Percentiles rank a stretch among this genome's conserved stretches.
phyloP scores from a whole-genome alignment of 306 rosid genomes.

The Pueraria montana region DNA sequence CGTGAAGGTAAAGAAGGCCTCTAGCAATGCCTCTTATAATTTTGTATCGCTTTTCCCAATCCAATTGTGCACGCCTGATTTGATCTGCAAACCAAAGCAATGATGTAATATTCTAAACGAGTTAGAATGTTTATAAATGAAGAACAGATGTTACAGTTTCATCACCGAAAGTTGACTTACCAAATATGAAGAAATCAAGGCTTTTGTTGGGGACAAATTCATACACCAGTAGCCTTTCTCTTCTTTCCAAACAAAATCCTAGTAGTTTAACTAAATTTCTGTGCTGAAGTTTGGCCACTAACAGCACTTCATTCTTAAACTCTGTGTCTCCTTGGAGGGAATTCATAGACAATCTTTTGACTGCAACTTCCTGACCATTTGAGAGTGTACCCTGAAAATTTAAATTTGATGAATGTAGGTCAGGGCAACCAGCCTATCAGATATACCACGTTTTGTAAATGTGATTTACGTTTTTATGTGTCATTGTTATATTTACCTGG shows the following conservation, averaged over 20 bases:
- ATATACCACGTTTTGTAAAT: background rate
- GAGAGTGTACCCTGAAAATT: conserved; percentile 50
- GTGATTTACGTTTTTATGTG: background rate
- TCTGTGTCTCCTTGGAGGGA: conserved; percentile 59
- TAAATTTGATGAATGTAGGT: background rate
- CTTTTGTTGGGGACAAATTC: conserved; percentile 61
- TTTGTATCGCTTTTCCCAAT: too few species aligned
- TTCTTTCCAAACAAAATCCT: conserved; percentile 22
- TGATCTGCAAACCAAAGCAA: background rate
- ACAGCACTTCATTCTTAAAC: conserved; percentile 61
- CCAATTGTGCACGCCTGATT: too few species aligned
- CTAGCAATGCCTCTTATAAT: too few species aligned
- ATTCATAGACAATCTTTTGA: conserved; percentile 55
- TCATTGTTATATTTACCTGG: conserved; percentile 47
- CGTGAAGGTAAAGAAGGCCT: too few species aligned
- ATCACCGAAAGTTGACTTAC: conserved; percentile 36
- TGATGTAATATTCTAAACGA: background rate
- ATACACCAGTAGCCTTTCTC: conserved; percentile 8
- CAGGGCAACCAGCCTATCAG: background rate
- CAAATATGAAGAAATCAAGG: conserved; percentile 65
- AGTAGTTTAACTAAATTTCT: conserved; percentile 11
- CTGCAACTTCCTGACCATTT: conserved; percentile 56
- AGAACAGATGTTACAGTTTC: background rate
- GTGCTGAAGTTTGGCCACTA: conserved; percentile 63
- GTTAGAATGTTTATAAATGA: background rate